Evolutionary conservation across 2,329 filamentous ascomycete genomes (phyloP).

Genomic region (Fusarium paranaense): DNA sequence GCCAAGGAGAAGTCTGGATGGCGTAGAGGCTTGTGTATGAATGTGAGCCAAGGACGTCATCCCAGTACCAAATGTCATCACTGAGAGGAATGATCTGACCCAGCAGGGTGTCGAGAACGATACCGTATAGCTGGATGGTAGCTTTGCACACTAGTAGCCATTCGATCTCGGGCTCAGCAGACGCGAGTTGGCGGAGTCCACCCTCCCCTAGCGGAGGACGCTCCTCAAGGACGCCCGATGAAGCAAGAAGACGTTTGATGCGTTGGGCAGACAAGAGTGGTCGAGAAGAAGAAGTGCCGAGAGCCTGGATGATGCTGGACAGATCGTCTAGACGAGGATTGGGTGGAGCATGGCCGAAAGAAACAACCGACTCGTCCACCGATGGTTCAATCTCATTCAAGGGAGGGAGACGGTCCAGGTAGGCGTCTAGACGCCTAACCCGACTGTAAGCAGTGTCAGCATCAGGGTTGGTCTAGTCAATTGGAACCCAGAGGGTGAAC

Average conservation of each 20-base stretch:
- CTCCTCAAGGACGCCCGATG: slow-evolving; percentile 67
- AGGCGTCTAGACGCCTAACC: slow-evolving; percentile 72
- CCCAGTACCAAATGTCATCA: slow-evolving; percentile 96
- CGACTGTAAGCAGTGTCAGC: slow-evolving; percentile 57
- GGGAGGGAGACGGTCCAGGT: slow-evolving; percentile 70
- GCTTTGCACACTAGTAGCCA: slow-evolving; percentile 94
- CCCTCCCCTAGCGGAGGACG: slow-evolving; percentile 43
- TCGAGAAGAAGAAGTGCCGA: slow-evolving; percentile 76
- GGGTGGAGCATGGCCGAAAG: slow-evolving; percentile 57
- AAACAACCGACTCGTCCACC: slow-evolving; percentile 55
- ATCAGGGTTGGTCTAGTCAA: slow-evolving; percentile 9
- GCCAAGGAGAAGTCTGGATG: slow-evolving; percentile 83
- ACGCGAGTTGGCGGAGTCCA: slow-evolving; percentile 60
- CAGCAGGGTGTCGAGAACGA: slow-evolving; percentile 80
- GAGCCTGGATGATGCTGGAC: slow-evolving; percentile 74
- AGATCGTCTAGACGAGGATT: slow-evolving; percentile 70
- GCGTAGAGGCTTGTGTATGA: slow-evolving; percentile 85
- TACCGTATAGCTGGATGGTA: slow-evolving; percentile 88
- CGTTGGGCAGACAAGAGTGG: slow-evolving; percentile 69
- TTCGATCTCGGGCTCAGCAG: slow-evolving; percentile 78
- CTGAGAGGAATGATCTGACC: slow-evolving; percentile 86
- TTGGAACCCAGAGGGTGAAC: slow-evolving; percentile 29
- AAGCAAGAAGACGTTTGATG: slow-evolving; percentile 71
- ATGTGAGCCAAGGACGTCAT: slow-evolving; percentile 84
- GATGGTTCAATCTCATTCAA: slow-evolving; percentile 53